These are phyloP conservation scores for Suillus plorans DNA, from an alignment of 768 basidiomycete genomes.

Conservation along the genomic window DNA sequence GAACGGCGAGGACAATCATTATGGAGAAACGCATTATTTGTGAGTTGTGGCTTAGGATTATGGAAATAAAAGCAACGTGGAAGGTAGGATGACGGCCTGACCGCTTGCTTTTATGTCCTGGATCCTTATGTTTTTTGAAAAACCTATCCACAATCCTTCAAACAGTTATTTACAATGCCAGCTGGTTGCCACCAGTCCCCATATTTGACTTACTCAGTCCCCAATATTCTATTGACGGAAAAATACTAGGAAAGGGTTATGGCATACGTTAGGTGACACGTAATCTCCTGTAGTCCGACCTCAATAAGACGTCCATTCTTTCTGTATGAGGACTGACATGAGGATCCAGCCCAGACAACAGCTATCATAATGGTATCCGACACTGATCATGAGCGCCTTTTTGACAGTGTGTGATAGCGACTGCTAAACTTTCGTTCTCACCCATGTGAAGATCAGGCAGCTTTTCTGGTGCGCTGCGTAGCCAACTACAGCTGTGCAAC, in stretches of 20 bases:
- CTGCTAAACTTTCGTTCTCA: background rate
- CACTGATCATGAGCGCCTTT: background rate
- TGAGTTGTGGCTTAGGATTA: background rate
- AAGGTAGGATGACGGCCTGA: background rate
- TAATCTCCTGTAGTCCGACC: background rate
- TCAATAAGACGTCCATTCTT: background rate
- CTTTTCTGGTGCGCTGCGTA: background rate
- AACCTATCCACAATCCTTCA: background rate
- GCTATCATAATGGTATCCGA: background rate
- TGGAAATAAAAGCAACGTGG: background rate
- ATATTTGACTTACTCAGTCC: background rate
- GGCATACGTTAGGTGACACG: background rate
- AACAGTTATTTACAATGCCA: background rate
- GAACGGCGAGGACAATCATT: background rate
- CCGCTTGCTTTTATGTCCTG: background rate
- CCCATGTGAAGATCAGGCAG: background rate
- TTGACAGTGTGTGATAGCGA: background rate
- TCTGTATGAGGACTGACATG: background rate
- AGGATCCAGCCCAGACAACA: background rate
- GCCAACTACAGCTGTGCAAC: no score
- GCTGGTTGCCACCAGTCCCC: background rate
- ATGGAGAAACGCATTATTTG: background rate
- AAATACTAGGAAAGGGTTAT: background rate
- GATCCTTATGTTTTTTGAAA: background rate
- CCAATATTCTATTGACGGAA: background rate